Evolutionary conservation across 495 filamentous ascomycete genomes (phyloP), one percentile per base, ranked within the genome.

Genomic region (Daldinia loculata): DNA sequence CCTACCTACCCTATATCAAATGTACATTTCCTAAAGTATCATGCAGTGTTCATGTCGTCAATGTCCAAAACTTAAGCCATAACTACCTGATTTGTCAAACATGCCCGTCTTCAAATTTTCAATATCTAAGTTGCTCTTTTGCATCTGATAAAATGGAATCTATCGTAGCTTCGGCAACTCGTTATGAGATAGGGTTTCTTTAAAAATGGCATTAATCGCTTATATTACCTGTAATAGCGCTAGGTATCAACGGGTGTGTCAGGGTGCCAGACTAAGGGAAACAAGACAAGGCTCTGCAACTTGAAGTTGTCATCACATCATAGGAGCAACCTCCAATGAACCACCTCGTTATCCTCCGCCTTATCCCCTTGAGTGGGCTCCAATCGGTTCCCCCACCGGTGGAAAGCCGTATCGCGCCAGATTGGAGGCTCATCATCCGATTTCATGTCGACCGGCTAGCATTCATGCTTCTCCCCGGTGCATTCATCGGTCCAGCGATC

Each of bases 371-470:
- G 30, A 41, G 65, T 61, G 70, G 70, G 66, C 70, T 66, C 70
- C 70, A 73, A 73, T 73, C 70, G 70, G 70, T 69, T 69, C 43
- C 70, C 55, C 65, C 61, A 62, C 70, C 70, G 70, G 64, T 4
- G 0, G 19, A 45, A 63, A 62, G 56, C 64, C 36, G 51, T 63
- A 63, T 71, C 61, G 61, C 56, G 38, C 52, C 57, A 67, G 65
- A 29, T 53, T 58, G 61, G 51, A 66, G 70, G 61, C 65, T 73
- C 52, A 69, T 62, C 57, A 53, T 73, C 66, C 61, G 70, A 69
- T 66, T 36, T 52, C 57, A 61, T 32, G 61, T 41, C 51, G 12
- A 41, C 56, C 56, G 43, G 60, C 52, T 60, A 39, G 48, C 32
- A 30, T 63, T 43, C 27, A 32, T 53, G 56, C 24, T n/a, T 61